These are phyloP conservation scores for Carex littledalei DNA, from an alignment of 176 grass and related monocot genomes.

Conservation along the genomic window DNA sequence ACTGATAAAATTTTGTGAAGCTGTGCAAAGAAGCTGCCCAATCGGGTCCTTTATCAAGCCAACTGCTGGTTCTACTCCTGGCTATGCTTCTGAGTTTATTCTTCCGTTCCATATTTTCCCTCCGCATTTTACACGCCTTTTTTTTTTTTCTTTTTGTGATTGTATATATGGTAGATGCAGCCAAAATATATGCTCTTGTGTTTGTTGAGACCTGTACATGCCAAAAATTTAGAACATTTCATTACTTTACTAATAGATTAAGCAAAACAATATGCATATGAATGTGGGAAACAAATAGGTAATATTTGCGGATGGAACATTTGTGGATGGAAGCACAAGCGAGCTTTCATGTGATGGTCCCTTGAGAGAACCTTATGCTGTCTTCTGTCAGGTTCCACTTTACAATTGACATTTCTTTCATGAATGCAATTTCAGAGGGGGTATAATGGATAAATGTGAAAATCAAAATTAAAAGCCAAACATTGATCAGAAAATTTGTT, in stretches of 20 bases:
- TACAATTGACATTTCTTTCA: not conserved
- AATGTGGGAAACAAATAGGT: slow-evolving; percentile 40
- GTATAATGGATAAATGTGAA: not conserved
- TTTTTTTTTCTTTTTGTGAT: not conserved
- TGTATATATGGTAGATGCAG: not conserved
- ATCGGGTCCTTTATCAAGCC: slow-evolving; percentile 92
- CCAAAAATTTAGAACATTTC: not conserved
- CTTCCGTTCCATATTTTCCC: not conserved
- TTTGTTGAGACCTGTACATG: not conserved
- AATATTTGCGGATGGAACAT: slow-evolving; percentile 90
- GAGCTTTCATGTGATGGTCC: slow-evolving; percentile 93
- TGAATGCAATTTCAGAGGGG: not conserved
- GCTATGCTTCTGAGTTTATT: slow-evolving; percentile 91
- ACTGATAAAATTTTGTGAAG: slow-evolving; percentile 84
- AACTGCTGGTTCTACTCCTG: slow-evolving; percentile 79
- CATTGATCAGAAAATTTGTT: not conserved
- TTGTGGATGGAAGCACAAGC: slow-evolving; percentile 93
- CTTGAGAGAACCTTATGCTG: slow-evolving; percentile 82
- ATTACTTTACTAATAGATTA: not conserved
- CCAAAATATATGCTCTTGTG: not conserved
- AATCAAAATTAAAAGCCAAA: not conserved
- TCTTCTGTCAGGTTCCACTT: slow-evolving; percentile 79
- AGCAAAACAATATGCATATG: not conserved
- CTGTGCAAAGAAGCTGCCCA: slow-evolving; percentile 77
- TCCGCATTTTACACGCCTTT: not conserved